Base-by-base conservation (phyloP, 2,329 filamentous ascomycete species). In the Cercospora beticola region DNA sequence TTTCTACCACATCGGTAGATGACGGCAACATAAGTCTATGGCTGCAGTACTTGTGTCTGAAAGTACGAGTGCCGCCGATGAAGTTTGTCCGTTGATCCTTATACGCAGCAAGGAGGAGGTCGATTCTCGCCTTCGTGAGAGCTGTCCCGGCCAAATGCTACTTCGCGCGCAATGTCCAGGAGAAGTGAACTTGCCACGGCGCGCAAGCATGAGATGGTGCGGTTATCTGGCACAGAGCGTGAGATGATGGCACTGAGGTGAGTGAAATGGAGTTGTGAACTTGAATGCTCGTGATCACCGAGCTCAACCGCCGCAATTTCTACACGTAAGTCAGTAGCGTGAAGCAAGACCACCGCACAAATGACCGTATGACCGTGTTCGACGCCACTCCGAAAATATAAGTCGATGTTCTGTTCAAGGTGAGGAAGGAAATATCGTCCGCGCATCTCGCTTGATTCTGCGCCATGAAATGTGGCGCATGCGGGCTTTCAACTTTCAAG, bases 381-480 rank as follows among this genome's bases (percentile, higher is more conserved):
- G 36, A 6, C 16, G 16, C 2, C 36, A 6, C 36, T n/a, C n/a
- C 8, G 6, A 40, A 8, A 40, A n/a, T 3, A 5, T 40, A 6
- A 40, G 36, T n/a, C n/a, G 36, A 1, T 40, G 36, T n/a, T 8
- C 2, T 40, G 16, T 40, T 7, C 16, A 40, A 40, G 36, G 16
- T n/a, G 6, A 40, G 36, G 16, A 40, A 40, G 16, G 6, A 40
- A 8, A n/a, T 40, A 16, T 40, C 16, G 36, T 40, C 36, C 36
- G 16, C 16, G 36, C 36, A 40, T 40, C 36, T 40, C 36, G 36
- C 36, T 40, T 40, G 36, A 40, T 23, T 14, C 21, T 23, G 46
- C 54, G 54, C 54, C 54, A n/a, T 58, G 54, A 58, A 58, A 14
- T 58, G 54, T 58, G 54, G 54, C 54, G 54, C 54, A 54, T 40